Evolutionary conservation across 2,329 filamentous ascomycete genomes (phyloP).

Genomic region (Talaromyces sp.): DNA sequence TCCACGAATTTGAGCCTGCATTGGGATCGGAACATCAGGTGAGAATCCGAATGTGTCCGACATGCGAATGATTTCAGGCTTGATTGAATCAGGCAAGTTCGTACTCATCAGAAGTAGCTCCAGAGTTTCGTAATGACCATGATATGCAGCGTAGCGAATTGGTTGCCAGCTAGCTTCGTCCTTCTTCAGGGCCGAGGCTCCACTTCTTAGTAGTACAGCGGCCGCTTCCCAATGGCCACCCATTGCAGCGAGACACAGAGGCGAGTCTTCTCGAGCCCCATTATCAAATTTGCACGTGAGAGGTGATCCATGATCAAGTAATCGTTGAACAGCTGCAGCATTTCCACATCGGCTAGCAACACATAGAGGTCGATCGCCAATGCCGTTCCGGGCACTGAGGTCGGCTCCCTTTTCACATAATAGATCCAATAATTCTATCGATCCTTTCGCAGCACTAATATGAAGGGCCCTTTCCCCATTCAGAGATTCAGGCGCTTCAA

Average conservation of each 20-base stretch:
- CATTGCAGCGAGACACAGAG: constrained; percentile 41
- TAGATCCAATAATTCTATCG: constrained; percentile 33
- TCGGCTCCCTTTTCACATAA: constrained; percentile 36
- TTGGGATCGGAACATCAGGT: too few relatives aligned
- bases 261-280: constrained; percentile 39
- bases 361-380: constrained; percentile 38
- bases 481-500: constrained; percentile 36
- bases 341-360: constrained; percentile 38
- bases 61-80: too few relatives aligned
- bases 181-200: constrained; percentile 37
- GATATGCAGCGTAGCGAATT: constrained; percentile 41
- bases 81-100: too few relatives aligned
- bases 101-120: constrained; percentile 29
- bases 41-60: too few relatives aligned
- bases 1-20: too few relatives aligned
- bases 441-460: constrained; percentile 33
- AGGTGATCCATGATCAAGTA: constrained; percentile 37
- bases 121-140: constrained; percentile 40
- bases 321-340: constrained; percentile 34
- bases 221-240: constrained; percentile 37
- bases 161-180: constrained; percentile 44
- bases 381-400: constrained; percentile 35
- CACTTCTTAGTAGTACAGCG: constrained; percentile 34
- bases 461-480: constrained; percentile 38
- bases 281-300: constrained; percentile 29